A percentile compares a stretch with the other conserved stretches of the same genome.
phyloP scores from a whole-genome alignment of 257 asterid species.

The Ballota nigra region DNA sequence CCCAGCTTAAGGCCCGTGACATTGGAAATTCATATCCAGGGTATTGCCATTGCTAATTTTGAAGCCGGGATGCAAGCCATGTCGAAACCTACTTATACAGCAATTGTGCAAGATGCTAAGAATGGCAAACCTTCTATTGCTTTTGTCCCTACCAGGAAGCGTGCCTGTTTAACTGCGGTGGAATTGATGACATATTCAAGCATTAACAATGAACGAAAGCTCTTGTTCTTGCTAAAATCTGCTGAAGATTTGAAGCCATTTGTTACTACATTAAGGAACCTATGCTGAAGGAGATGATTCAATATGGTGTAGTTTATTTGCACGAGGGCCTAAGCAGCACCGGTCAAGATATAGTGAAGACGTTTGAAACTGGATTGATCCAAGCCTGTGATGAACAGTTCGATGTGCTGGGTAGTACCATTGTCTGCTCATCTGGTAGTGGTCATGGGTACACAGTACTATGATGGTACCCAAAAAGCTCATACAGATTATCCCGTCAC shows the following conservation, averaged over 20 bases:
- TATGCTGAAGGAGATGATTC: slow-evolving; percentile 47
- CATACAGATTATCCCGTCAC: slow-evolving; percentile 59
- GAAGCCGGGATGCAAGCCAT: slow-evolving; percentile 68
- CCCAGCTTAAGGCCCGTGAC: slow-evolving; percentile 67
- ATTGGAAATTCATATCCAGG: slow-evolving; percentile 60
- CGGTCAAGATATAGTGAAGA: slow-evolving; percentile 61
- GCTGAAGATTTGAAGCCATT: slow-evolving; percentile 41
- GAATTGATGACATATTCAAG: slow-evolving; percentile 63
- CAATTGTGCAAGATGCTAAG: slow-evolving; percentile 58
- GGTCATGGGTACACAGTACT: slow-evolving; percentile 65
- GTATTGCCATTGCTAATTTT: slow-evolving; percentile 52
- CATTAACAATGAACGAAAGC: slow-evolving; percentile 41
- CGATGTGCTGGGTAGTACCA: slow-evolving; percentile 67
- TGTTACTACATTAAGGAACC: slow-evolving; percentile 43
- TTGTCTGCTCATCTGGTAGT: slow-evolving; percentile 62
- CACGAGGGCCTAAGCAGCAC: slow-evolving; percentile 53
- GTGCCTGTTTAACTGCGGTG: slow-evolving; percentile 59
- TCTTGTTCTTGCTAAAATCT: slow-evolving; percentile 39
- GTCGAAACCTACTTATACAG: slow-evolving; percentile 62
- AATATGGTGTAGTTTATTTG: slow-evolving; percentile 55
- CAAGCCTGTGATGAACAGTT: slow-evolving; percentile 58
- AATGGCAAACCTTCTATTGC: slow-evolving; percentile 55
- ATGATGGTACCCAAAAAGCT: slow-evolving; percentile 59
- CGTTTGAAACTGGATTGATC: slow-evolving; percentile 49
- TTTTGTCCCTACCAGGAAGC: slow-evolving; percentile 61